Conservation (phyloP, 2,329 filamentous ascomycete genomes). For the Hypoxylon rubiginosum region DNA sequence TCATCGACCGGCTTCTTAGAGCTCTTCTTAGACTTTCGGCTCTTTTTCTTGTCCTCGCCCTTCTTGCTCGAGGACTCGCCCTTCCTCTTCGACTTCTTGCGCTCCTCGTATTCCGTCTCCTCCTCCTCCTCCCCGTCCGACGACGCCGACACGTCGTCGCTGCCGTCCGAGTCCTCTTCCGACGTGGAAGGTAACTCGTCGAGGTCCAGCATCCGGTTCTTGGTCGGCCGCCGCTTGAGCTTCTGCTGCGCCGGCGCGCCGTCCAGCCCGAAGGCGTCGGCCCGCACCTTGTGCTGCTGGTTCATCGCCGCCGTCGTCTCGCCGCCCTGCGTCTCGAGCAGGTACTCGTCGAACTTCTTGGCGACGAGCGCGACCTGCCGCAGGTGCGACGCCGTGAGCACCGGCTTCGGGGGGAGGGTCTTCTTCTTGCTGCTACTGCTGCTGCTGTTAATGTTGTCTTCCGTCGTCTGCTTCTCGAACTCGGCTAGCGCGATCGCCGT, state of each 20-base stretch:
- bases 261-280: conserved; percentile 1
- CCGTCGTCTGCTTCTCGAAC: conserved; percentile 9
- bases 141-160: conserved; percentile 4
- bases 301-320: conserved; percentile 6
- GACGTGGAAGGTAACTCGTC: conserved; percentile 14
- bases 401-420: not conserved
- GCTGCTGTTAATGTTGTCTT: too few relatives aligned
- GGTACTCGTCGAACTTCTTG: conserved; percentile 17
- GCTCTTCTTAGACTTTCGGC: conserved; percentile 22
- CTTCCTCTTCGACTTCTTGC: conserved; percentile 18
- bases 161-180: conserved; percentile 9
- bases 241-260: not conserved
- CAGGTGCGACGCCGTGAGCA: not conserved
- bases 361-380: conserved; percentile 4
- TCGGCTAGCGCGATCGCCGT: conserved; percentile 18
- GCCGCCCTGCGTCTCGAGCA: conserved; percentile 15
- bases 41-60: conserved; percentile 13
- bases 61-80: conserved; percentile 10
- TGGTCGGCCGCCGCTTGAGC: conserved; percentile 1
- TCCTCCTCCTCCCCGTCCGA: conserved; percentile 3
- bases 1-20: conserved; percentile 12
- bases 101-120: conserved; percentile 3
- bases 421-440: not conserved
- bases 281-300: conserved; percentile 12
- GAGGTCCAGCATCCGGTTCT: conserved; percentile 10